phyloP scores from a whole-genome alignment of 306 rosid species.

The Fragaria nilgerrensis region DNA sequence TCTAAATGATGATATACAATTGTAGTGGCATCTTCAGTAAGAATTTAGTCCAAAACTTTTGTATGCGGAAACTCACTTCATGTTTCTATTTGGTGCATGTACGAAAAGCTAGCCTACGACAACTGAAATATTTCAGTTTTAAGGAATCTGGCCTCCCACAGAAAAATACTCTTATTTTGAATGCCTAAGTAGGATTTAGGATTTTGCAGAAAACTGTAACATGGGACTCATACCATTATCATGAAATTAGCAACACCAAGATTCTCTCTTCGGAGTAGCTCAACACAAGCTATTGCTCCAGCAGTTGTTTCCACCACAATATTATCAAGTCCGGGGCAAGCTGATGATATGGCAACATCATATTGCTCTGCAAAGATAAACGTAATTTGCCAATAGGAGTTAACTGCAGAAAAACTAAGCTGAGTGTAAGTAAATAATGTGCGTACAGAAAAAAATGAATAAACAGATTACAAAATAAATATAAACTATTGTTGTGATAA shows the following conservation, averaged over 20 bases:
- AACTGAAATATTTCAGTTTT: not conserved
- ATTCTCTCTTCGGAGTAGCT: constrained; percentile 76
- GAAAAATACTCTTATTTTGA: not conserved
- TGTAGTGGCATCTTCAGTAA: not conserved
- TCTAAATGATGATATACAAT: constrained; percentile 4
- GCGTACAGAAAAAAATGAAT: not conserved
- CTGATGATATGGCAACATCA: constrained; percentile 85
- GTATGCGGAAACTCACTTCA: not conserved
- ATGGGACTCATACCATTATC: constrained; percentile 65
- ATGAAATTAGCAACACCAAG: constrained; percentile 87
- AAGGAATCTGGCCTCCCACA: not conserved
- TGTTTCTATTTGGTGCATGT: not conserved
- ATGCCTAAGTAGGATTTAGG: not conserved
- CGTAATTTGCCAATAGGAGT: constrained; percentile 5
- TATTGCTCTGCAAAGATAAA: constrained; percentile 65
- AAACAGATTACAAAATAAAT: not conserved
- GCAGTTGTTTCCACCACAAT: constrained; percentile 83
- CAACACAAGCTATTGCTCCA: constrained; percentile 87
- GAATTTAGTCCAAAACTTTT: not conserved
- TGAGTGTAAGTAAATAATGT: constrained; percentile 2
- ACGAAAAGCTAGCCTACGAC: not conserved
- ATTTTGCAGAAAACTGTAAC: no score
- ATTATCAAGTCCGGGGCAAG: constrained; percentile 83
- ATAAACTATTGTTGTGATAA: not conserved
- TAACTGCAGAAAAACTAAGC: constrained; percentile 12